A percentile compares a stretch with the other conserved stretches of the same genome.
Evolutionary conservation across 441 rosid genomes (phyloP).

Genomic region (Populus trichocarpa): DNA sequence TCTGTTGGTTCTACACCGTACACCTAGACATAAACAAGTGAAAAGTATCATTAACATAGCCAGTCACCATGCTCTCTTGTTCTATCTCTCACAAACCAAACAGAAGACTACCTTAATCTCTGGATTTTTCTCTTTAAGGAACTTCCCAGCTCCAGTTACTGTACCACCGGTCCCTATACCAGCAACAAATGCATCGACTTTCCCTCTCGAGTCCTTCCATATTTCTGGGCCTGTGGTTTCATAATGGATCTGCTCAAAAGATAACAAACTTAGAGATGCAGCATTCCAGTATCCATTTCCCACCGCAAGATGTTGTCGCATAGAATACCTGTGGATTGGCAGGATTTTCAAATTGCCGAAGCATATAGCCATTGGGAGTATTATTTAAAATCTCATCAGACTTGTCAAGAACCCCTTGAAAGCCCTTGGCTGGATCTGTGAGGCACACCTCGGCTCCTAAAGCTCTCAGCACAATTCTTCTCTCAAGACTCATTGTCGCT

Average conservation of each 20-base stretch:
- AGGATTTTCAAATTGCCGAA: slow-evolving; percentile 17
- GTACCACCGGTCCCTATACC: slow-evolving; percentile 16
- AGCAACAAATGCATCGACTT: slow-evolving; percentile 12
- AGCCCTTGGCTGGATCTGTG: slow-evolving; percentile 14
- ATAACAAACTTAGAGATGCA: background rate
- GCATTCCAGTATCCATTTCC: no score
- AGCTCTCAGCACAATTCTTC: slow-evolving; percentile 9
- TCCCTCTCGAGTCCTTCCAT: slow-evolving; percentile 10
- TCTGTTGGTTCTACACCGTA: slow-evolving; percentile 71
- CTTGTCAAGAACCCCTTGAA: slow-evolving; percentile 11
- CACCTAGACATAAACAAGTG: slow-evolving; percentile 32
- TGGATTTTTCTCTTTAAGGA: slow-evolving; percentile 14
- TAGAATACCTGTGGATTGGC: slow-evolving; percentile 12
- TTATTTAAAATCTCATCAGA: slow-evolving; percentile 4
- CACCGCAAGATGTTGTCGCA: no score
- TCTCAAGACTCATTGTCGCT: background rate
- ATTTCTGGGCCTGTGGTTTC: slow-evolving; percentile 12
- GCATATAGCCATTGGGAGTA: slow-evolving; percentile 11
- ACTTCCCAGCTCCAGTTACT: slow-evolving; percentile 1
- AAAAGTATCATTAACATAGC: background rate
- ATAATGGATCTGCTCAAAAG: slow-evolving; percentile 4
- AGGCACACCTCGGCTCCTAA: slow-evolving; percentile 18
- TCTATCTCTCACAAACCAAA: background rate
- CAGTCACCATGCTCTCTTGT: background rate
- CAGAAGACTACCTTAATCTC: background rate